Conservation (phyloP, 2,329 filamentous ascomycete species). For the Laburnicola sp. region DNA sequence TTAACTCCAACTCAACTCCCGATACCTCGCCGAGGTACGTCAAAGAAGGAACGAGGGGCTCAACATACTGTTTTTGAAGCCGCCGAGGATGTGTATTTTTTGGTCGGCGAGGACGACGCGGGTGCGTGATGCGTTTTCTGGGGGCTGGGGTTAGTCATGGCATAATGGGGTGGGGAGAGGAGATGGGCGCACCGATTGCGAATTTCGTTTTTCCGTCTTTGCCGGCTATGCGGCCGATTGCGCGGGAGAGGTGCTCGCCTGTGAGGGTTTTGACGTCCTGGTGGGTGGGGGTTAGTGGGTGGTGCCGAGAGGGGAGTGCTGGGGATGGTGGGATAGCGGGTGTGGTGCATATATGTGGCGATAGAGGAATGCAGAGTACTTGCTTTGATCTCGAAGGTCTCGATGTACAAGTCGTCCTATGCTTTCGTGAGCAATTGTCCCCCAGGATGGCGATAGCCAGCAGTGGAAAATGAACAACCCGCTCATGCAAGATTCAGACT, state of each 20-base stretch:
- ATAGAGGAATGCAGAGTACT: too few relatives aligned
- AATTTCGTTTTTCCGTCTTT: slow-evolving; percentile 77
- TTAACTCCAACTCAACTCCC: too few relatives aligned
- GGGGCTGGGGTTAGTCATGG: slow-evolving; percentile 57
- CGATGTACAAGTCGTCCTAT: slow-evolving; percentile 77
- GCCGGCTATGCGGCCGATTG: slow-evolving; percentile 76
- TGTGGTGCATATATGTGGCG: too few relatives aligned
- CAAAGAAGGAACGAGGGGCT: too few relatives aligned
- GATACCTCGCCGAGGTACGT: too few relatives aligned
- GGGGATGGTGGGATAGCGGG: too few relatives aligned
- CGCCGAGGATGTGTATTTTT: slow-evolving; percentile 88
- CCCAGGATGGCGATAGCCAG: neutral
- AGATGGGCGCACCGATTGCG: slow-evolving; percentile 79
- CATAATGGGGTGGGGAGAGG: neutral
- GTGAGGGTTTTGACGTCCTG: slow-evolving; percentile 83
- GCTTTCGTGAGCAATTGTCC: neutral
- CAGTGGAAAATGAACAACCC: neutral
- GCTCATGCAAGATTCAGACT: too few relatives aligned
- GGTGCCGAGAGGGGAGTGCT: too few relatives aligned
- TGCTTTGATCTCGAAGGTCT: slow-evolving; percentile 88
- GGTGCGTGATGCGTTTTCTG: slow-evolving; percentile 75
- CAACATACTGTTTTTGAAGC: slow-evolving; percentile 78
- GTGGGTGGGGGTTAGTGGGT: too few relatives aligned
- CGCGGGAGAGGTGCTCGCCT: slow-evolving; percentile 42
- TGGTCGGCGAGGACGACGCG: slow-evolving; percentile 88